Base-by-base conservation (phyloP, 768 basidiomycete species). In the Coprinopsis cinerea region DNA sequence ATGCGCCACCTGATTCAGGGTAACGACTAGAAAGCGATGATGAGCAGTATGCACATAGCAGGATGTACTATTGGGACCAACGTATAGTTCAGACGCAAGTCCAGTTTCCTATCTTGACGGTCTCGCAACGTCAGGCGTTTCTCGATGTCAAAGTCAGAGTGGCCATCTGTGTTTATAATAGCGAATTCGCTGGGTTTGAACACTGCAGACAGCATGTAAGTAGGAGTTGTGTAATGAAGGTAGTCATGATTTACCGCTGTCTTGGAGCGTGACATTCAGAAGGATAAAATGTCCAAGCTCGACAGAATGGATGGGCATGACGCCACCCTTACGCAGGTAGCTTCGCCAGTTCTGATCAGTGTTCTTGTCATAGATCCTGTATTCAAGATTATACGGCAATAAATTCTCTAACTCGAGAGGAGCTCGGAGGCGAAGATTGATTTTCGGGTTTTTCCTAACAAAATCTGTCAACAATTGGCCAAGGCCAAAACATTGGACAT, bases 351-450 rank as follows among this genome's bases (percentile, higher is more conserved):
- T 94, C 59, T 92, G 89, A 58, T 92, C 83, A 0, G 88, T 85
- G 54, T 96, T 81, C 70, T 93, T 96, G 73, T 99, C 94, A 56
- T 92, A 97, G 27, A 98, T 88, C n/a, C 92, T 81, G 69, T 96
- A 99, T 58, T 92, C 85, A 44, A 98, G 67, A 58, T 97, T 92
- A 67, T 85, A 96, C 0, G 96, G 96, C 20, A 98, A 70, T 17
- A 98, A 70, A 62, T 99, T 99, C 67, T 99, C 95, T 9, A 99
- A 70, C 61, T 99, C 95, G 23, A 99, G 75, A 0, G 96, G 96
- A 13, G 96, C 92, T 28, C 92, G 83, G 39, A 99, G 80, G 52
- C 81, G 85, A 44, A 99, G 73, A 40, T 81, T 83, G 51, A 97
- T 81, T 63, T 83, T 86, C 1, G 96, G 95, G 55, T 87, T 85